Conservation (phyloP, 2,329 filamentous ascomycete species). For the Colletotrichum simmondsii region DNA sequence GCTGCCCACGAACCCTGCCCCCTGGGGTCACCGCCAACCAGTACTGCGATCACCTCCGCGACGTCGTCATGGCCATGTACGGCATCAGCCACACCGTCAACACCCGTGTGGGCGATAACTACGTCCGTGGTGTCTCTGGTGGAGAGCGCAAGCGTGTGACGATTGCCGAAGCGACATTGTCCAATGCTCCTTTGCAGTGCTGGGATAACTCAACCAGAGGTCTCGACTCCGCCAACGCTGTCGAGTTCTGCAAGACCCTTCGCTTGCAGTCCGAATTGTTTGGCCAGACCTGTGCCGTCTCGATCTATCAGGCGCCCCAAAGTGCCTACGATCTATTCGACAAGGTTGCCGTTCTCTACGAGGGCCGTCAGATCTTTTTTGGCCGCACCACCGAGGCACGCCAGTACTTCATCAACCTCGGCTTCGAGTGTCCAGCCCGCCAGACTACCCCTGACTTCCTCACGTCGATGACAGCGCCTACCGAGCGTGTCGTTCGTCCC, state of each 20-base stretch:
- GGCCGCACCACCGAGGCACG: slow-evolving; percentile 70
- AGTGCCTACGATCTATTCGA: slow-evolving; percentile 69
- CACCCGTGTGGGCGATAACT: slow-evolving; percentile 66
- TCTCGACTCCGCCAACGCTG: slow-evolving; percentile 42
- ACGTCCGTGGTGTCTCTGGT: slow-evolving; percentile 63
- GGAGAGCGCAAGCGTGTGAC: slow-evolving; percentile 60
- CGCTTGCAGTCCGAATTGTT: slow-evolving; percentile 42
- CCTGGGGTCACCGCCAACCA: slow-evolving; percentile 52
- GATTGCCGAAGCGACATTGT: slow-evolving; percentile 47
- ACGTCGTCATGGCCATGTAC: slow-evolving; percentile 65
- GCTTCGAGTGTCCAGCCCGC: slow-evolving; percentile 66
- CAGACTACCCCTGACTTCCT: slow-evolving; percentile 81
- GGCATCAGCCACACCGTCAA: slow-evolving; percentile 65
- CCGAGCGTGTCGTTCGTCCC: slow-evolving; percentile 40
- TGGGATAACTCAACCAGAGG: slow-evolving; percentile 62
- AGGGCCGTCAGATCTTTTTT: slow-evolving; percentile 75
- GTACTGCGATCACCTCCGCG: slow-evolving; percentile 60
- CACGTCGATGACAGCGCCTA: slow-evolving; percentile 63
- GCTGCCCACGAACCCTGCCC: slow-evolving; percentile 58
- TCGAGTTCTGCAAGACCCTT: slow-evolving; percentile 40
- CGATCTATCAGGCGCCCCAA: slow-evolving; percentile 71
- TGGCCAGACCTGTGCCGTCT: slow-evolving; percentile 40
- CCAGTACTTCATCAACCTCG: slow-evolving; percentile 72
- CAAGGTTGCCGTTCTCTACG: slow-evolving; percentile 74
- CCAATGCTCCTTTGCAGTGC: slow-evolving; percentile 42